phyloP scores from a whole-genome alignment of 106 monocot genomes.

The Apostasia ramifera region DNA sequence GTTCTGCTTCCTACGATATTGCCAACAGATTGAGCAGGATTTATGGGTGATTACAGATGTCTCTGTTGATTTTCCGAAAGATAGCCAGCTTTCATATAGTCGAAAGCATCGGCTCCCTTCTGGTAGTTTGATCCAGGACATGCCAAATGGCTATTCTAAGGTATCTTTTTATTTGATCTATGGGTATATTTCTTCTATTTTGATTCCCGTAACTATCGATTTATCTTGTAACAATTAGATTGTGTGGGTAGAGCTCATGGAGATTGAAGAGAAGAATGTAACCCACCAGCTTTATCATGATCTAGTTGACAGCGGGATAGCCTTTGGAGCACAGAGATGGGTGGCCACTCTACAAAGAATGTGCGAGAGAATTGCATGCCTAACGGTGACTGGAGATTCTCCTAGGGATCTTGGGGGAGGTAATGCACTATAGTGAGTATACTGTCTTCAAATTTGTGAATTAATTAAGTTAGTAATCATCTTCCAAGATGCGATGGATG shows the following conservation, averaged over 20 bases:
- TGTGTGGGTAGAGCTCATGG: slow-evolving; percentile 58
- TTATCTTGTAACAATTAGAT: slow-evolving; percentile 13
- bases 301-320: slow-evolving; percentile 35
- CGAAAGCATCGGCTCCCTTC: slow-evolving; percentile 57
- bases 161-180: slow-evolving; percentile 10
- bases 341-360: slow-evolving; percentile 41
- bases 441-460: neutral
- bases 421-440: neutral
- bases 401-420: slow-evolving; percentile 46
- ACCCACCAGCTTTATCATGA: slow-evolving; percentile 32
- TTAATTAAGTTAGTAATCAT: neutral
- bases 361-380: slow-evolving; percentile 39
- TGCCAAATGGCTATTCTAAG: slow-evolving; percentile 85
- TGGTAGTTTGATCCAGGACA: slow-evolving; percentile 88
- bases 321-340: slow-evolving; percentile 52
- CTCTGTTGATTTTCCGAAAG: slow-evolving; percentile 47
- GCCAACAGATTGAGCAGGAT: slow-evolving; percentile 71
- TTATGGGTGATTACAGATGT: slow-evolving; percentile 79
- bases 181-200: neutral
- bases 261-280: slow-evolving; percentile 28
- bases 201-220: neutral
- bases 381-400: slow-evolving; percentile 17
- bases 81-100: slow-evolving; percentile 30
- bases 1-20: slow-evolving; percentile 74
- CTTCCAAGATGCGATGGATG: too few relatives aligned